A percentile compares a stretch with the other conserved stretches of the same genome.
Conservation (phyloP, 176 grass and related monocot genomes). For the Raddia guianensis region DNA sequence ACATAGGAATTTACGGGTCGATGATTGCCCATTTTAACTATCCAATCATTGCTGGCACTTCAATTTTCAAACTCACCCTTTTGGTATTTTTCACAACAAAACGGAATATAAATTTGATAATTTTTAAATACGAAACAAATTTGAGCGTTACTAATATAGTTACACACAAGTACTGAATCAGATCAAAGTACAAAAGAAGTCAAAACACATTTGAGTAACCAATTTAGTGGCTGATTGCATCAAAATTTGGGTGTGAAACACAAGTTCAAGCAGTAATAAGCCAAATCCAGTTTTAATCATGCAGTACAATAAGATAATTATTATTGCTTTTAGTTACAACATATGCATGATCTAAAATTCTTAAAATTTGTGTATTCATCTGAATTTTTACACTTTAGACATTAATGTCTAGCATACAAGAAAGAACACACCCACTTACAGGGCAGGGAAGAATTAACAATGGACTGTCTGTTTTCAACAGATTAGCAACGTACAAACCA, state of each 20-base stretch:
- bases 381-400: background rate
- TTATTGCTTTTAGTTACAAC: background rate
- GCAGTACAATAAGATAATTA: background rate
- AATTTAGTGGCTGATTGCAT: conserved; percentile 9
- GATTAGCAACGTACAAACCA: background rate
- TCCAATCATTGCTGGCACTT: background rate
- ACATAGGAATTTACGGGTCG: background rate
- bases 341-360: background rate
- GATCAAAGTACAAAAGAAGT: conserved; percentile 15
- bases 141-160: background rate
- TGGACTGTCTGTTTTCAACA: background rate
- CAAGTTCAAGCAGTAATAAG: conserved; percentile 21
- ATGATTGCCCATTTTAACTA: conserved; percentile 13
- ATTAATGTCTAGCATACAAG: background rate
- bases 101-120: background rate
- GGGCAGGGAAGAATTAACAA: background rate
- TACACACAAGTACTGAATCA: background rate
- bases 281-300: background rate
- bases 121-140: background rate
- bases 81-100: background rate
- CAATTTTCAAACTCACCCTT: background rate
- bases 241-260: background rate
- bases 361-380: background rate
- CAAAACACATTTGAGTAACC: background rate
- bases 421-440: background rate